phyloP scores from a whole-genome alignment of 352 stramenopile genomes.

The Pythium phragmiticola region DNA sequence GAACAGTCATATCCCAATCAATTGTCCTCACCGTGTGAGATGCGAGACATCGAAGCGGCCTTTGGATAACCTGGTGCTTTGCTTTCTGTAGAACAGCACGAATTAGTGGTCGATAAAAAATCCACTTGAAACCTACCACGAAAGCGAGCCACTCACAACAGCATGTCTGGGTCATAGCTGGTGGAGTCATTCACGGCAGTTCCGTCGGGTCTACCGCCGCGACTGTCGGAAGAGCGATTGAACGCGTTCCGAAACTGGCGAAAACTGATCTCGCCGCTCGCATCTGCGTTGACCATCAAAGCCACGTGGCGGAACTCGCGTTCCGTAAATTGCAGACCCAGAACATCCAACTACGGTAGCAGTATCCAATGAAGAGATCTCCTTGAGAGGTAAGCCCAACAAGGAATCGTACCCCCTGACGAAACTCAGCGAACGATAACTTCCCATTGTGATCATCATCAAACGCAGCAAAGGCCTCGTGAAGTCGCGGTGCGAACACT shows the following conservation, averaged over 20 bases:
- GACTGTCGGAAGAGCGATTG: background rate
- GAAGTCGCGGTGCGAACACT: constrained; percentile 38
- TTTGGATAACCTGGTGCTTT: constrained; percentile 13
- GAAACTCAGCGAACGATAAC: constrained; percentile 51
- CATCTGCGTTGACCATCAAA: constrained; percentile 39
- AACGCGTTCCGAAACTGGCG: constrained; percentile 55
- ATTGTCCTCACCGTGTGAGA: constrained; percentile 30
- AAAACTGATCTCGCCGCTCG: constrained; percentile 58
- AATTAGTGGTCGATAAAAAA: background rate
- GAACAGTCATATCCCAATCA: background rate
- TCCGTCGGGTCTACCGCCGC: background rate
- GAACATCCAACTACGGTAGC: constrained; percentile 36
- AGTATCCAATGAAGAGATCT: background rate
- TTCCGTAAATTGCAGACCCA: constrained; percentile 49
- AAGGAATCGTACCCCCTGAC: constrained; percentile 33
- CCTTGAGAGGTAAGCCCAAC: background rate
- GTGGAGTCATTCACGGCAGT: background rate
- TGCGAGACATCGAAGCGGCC: constrained; percentile 49
- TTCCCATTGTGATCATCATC: constrained; percentile 54
- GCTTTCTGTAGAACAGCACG: constrained; percentile 13
- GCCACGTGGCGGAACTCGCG: constrained; percentile 47
- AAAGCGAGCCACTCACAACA: constrained; percentile 1
- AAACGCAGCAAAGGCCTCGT: constrained; percentile 54
- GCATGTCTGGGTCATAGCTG: constrained; percentile 4
- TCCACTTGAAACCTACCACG: background rate